Evolutionary conservation across 2,329 filamentous ascomycete species (phyloP), one percentile per base, ranked within the genome.

Genomic region (Penicillium sp.): DNA sequence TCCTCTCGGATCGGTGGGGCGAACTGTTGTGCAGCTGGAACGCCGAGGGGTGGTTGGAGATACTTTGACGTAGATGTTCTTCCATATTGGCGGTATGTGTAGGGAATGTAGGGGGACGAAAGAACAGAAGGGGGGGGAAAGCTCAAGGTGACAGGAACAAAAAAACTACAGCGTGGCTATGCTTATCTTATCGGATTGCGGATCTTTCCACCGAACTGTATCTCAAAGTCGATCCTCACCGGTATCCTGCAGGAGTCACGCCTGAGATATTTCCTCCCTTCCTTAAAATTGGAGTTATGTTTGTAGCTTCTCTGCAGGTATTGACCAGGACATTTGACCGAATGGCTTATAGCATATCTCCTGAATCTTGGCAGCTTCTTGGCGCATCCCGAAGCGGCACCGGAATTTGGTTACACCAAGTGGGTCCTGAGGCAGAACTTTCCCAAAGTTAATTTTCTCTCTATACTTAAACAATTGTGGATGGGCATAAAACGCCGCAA

Each of bases 21-120:
- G 59, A 65, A 56, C 51, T 59, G 45, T 57, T 58, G 28, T 57
- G 59, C 16, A 64, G 53, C 48, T 63, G 62, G 33, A 67, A 67
- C 31, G 61, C 57, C 47, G 59, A 46, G 1, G 65, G 64, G 46
- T 67, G 63, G 47, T 63, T 64, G 39, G 65, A 67, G 13, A 65
- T 53, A 52, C 64, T 67, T 8, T 66, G 61, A 9, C 65, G 64
- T 29, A 67, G 45, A 47, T 66, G 64, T 31, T 69, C 64, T 45
- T 67, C 64, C 65, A 68, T 65, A 31, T 29, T 51, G 46, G 41
- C 42, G 42, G 54, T 46, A 49, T 51, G 51, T 23, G 38, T 45
- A 33, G 52, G 45, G 43, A 33, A 26, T 38, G 45, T 38, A 42
- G 31, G 13, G 26, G 18, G 18, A 42, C 24, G 44, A 28, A 52